These are phyloP conservation scores for Yarrowia galli DNA, from an alignment of 1,139 yeast genomes.

Conservation along the genomic window DNA sequence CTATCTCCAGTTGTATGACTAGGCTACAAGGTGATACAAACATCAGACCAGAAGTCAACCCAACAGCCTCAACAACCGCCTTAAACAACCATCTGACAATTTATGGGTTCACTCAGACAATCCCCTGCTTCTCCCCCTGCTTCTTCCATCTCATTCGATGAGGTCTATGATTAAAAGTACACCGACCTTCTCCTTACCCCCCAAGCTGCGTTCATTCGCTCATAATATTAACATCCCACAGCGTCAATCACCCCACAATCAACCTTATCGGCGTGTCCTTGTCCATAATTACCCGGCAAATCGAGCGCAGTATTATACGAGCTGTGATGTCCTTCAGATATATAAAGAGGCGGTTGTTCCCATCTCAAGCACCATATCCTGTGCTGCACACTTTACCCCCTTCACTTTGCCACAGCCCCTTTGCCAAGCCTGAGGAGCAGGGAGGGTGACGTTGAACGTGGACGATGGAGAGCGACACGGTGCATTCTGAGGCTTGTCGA, in stretches of 20 bases:
- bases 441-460: neutral
- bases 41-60: too few relatives aligned
- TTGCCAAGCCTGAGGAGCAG: constrained; percentile 13
- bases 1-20: too few relatives aligned
- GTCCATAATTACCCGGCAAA: neutral
- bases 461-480: neutral
- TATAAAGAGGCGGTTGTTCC: neutral
- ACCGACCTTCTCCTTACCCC: too few relatives aligned
- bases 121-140: too few relatives aligned
- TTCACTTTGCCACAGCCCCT: constrained; percentile 29
- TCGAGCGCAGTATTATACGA: neutral
- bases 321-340: neutral
- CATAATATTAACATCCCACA: neutral
- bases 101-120: too few relatives aligned
- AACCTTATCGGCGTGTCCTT: constrained; percentile 13
- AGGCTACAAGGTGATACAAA: too few relatives aligned
- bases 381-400: too few relatives aligned
- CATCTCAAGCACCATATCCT: too few relatives aligned
- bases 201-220: neutral
- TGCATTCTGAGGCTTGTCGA: neutral
- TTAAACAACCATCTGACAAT: too few relatives aligned
- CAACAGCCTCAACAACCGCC: too few relatives aligned
- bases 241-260: constrained; percentile 22
- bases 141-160: too few relatives aligned
- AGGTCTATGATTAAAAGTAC: too few relatives aligned